Evolutionary conservation across 805 yeast genomes (phyloP), one percentile per base, ranked within the genome.

Genomic region (Debaryomyces tyrocola): DNA sequence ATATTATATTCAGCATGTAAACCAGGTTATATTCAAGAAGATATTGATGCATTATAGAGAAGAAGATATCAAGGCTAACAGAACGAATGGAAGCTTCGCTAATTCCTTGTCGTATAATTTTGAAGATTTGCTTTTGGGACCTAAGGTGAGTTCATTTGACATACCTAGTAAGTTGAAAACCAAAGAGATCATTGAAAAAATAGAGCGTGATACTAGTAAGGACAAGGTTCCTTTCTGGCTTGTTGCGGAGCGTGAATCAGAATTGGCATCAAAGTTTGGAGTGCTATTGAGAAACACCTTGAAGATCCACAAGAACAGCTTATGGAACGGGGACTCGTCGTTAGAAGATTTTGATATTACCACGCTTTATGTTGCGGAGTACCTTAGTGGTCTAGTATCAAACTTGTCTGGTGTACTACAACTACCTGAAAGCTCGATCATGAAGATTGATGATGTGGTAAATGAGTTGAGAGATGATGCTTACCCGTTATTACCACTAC

Each of bases 61-160:
- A 21, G 37, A 44, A 27, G 62, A 58, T 36, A 33, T 55, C 4
- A 47, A 44, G 5, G 35, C 21, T 8, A 41, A 41, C 12, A 27
- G 20, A 15, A n/a, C 20, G 6, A 15, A 21, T n/a, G 31, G 43
- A n/a, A 7, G 24, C 6, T 20, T 40, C 9, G 31, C 49, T 2
- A 47, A 47, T 27, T 46, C 55, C 7, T 50, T 51, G 33, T 24
- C 50, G 2, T 44, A 45, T 20, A 45, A 47, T 17, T 51, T 59
- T 40, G 54, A 53, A 20, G 43, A 44, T 7, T 44, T 56, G 17
- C 50, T 64, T 15, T 46, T 62, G 34, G 63, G 62, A 2, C 60
- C 67, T 1, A 42, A 54, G 15, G 37, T 48, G n/a, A 18, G 47
- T 12, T 34, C 42, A 1, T 50, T 43, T 28, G 51, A 46, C 6